Evolutionary conservation across 306 rosid species (phyloP), one percentile per base, ranked within the genome.

Genomic region (Parietaria judaica): DNA sequence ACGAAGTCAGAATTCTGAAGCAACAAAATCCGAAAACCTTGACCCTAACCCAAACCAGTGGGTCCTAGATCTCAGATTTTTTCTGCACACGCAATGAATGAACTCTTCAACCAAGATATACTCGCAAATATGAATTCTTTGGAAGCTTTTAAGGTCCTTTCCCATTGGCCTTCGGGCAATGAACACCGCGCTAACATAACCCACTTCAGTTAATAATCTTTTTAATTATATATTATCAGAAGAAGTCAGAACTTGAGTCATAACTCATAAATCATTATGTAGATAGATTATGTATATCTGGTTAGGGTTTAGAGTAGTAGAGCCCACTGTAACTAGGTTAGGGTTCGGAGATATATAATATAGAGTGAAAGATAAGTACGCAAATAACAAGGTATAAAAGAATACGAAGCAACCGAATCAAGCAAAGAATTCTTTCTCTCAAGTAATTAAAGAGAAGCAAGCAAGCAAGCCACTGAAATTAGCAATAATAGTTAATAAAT

Each of bases 381-480:
- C 83, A 79, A 84, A 78, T 74, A 70, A 63, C 73, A 68, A 70
- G 72, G 79, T 73, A 23, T 23, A 23, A 23, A 64, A 74, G 66
- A 59, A 70, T 57, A 59, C 60, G 41, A 71, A 10, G 63, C 63
- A 76, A 62, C 41, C 60, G 41, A 71, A 10, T 60, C 63, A 76
- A 62, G 79, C 67, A 62, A 57, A 23, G 43, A 49, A 49, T 49
- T 49, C 53, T 9, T n/a, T 11, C 53, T 49, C 53, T 11, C 15
- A 11, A 49, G 31, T 11, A 71, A 61, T 39, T 44, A 61, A 46
- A 31, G n/a, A 45, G 49, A 11, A 17, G 37, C 43, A 56, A 56
- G 5, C 60, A 56, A 56, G 10, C 15, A 13, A 58, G 36, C 12
- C 39, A 46, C 13, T 7, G 50, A 49, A 10, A 49, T 49, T n/a